Evolutionary conservation across 1,284 basidiomycete species (phyloP), one percentile per base, ranked within the genome.

Genomic region (Megacollybia platyphylla): DNA sequence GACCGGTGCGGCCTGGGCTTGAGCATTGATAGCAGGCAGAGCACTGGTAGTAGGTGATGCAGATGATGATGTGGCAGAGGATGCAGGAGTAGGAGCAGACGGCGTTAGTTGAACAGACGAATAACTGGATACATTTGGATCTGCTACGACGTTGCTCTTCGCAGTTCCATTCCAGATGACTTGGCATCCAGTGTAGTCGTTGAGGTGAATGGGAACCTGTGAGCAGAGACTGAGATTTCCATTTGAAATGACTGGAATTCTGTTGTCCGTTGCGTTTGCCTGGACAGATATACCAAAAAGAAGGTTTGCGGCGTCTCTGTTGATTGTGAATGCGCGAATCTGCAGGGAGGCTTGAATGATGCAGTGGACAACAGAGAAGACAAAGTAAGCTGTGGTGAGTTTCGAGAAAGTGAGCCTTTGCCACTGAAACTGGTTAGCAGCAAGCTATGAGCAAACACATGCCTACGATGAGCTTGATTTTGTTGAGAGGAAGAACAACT

Each of bases 291-390:
- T 67, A 38, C 59, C 55, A 39, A 60, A 60, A 45, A 86, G 61
- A 49, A 79, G 70, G 24, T 54, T 46, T 27, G 71, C 71, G 4
- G 81, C 79, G 36, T 67, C 52, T 7, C 68, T 68, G 51, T 86
- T 86, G 59, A 74, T 72, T 17, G 64, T 64, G 60, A 79, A 81
- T 11, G 78, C 82, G 47, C 71, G 70, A 41, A 68, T 68, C 60
- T 87, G 84, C 46, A 87, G 67, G 32, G 71, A 63, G 48, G 86
- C 63, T 58, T 87, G 84, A 47, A 84, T 54, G 47, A 71, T 49
- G 52, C 79, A 85, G 55, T 86, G 79, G 45, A 75, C 43, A 43
- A 81, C 45, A 28, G 83, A 79, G 56, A 85, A 80, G 39, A 68
- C 44, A 55, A 84, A 74, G 56, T 85, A 87, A 52, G 74, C 53